Evolutionary conservation across 2,329 filamentous ascomycete species (phyloP), one percentile per base, ranked within the genome.

Genomic region (Xylaria sp.): DNA sequence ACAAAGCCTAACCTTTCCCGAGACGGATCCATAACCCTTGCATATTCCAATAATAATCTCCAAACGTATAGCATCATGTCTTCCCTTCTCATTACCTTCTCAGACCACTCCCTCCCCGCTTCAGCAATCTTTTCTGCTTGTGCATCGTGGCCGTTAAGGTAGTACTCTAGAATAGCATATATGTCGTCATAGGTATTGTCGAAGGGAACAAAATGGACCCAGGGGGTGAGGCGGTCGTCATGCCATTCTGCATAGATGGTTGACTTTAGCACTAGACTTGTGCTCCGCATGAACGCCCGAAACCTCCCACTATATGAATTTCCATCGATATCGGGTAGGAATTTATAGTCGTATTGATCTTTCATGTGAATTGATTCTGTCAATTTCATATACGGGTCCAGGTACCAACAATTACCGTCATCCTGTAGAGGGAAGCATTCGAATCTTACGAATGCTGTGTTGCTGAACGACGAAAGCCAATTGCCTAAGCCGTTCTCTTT

Each of bases 221-320:
- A 94, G 0, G 90, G 87, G 15, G 88, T 80, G 0, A 93, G 82
- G 6, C 91, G 84, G 51, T 87, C 85, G 76, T 93, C 91, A 76
- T 93, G 91, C 92, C 92, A 93, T 77, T 93, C 92, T 9, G 87
- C 82, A 76, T 91, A 93, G 51, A 93, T 84, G 3, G 91, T 93
- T 13, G 88, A 86, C 79, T 93, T 93, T 76, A 93, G 86, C 1
- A 89, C 89, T 40, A 92, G 78, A 54, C 86, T 89, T 1, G 87
- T 91, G 44, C 87, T 90, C 31, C 85, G 83, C 9, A 93, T 80
- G 72, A 93, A 90, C 0, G 84, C 85, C 56, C 86, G 84, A 79
- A 87, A 91, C n/a, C 89, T 84, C 4, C 87, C 88, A 63, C 84
- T 87, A 74, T 89, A 89, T 1, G 85, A 86, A 79, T 89, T 87